phyloP scores from a whole-genome alignment of 148 eudicot genomes.

The Camellia japonica region DNA sequence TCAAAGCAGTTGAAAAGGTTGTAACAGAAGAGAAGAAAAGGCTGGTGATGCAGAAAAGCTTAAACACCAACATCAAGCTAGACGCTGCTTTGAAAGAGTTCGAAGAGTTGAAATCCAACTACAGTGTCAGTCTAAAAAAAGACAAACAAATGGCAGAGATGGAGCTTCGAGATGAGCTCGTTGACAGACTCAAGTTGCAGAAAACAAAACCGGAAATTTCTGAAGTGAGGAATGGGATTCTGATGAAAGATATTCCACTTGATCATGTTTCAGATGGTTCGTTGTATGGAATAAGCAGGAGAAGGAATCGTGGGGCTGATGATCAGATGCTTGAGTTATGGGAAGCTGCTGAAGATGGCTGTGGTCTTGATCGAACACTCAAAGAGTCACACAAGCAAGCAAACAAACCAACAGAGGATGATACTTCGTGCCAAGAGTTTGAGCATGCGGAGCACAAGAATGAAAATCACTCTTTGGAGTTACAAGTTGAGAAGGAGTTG shows the following conservation, averaged over 20 bases:
- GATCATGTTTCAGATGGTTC: constrained; percentile 66
- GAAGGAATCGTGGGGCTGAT: constrained; percentile 41
- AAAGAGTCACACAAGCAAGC: constrained; percentile 33
- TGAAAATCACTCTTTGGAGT: constrained; percentile 37
- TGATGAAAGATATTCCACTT: constrained; percentile 87
- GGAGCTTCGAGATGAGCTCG: constrained; percentile 12
- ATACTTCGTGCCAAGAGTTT: constrained; percentile 25
- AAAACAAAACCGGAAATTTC: constrained; percentile 37
- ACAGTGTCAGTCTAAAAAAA: constrained; percentile 24
- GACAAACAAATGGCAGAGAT: constrained; percentile 23
- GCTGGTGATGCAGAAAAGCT: constrained; percentile 28
- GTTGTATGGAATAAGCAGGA: constrained; percentile 31
- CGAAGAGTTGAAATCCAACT: constrained; percentile 37
- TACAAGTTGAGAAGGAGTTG: constrained; percentile 64
- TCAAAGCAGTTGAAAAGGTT: constrained; percentile 55
- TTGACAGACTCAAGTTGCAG: constrained; percentile 27
- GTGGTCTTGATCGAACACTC: constrained; percentile 22
- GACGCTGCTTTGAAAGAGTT: constrained; percentile 46
- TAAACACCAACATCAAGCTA: constrained; percentile 27
- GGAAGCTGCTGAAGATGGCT: constrained; percentile 59
- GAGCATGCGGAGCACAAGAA: constrained; percentile 21
- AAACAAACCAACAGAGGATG: constrained; percentile 27
- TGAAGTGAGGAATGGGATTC: constrained; percentile 40
- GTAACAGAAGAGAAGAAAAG: constrained; percentile 45
- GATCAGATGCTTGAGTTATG: constrained; percentile 85